These are phyloP conservation scores for Cryptococcus sp. DNA, from an alignment of 1,284 basidiomycete genomes.

Conservation along the genomic window DNA sequence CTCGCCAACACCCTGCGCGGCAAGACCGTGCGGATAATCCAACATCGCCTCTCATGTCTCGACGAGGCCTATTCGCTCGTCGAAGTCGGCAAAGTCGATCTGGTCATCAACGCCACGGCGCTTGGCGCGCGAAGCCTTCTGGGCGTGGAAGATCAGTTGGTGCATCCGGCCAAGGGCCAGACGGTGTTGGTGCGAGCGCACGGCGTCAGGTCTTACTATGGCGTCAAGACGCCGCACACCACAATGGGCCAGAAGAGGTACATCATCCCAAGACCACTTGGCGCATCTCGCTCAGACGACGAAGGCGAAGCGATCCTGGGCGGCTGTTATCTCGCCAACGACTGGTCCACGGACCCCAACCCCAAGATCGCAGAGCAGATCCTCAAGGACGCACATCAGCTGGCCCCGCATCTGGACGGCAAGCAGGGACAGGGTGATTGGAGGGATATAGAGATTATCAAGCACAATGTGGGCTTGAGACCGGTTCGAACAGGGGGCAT, in stretches of 20 bases:
- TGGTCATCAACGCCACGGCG: constrained; percentile 58
- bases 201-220: constrained; percentile 26
- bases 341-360: constrained; percentile 46
- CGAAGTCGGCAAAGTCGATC: constrained; percentile 22
- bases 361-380: constrained; percentile 45
- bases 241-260: constrained; percentile 30
- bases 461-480: constrained; percentile 71
- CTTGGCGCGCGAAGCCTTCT: constrained; percentile 68
- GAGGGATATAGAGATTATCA: constrained; percentile 57
- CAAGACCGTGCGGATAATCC: constrained; percentile 42
- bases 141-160: constrained; percentile 72
- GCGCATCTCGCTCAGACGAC: constrained; percentile 39
- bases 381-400: constrained; percentile 44
- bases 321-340: constrained; percentile 44
- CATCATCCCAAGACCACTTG: constrained; percentile 56
- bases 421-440: constrained; percentile 35
- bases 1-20: constrained; percentile 37
- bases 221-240: constrained; percentile 2
- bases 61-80: constrained; percentile 47
- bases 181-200: constrained; percentile 77
- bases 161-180: constrained; percentile 83
- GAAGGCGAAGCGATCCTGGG: constrained; percentile 48
- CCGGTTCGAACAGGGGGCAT: constrained; percentile 69
- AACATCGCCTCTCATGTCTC: constrained; percentile 43
- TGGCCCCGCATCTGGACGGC: constrained; percentile 49